phyloP scores from a whole-genome alignment of 2,329 filamentous ascomycete species.

The Fusarium albidum region DNA sequence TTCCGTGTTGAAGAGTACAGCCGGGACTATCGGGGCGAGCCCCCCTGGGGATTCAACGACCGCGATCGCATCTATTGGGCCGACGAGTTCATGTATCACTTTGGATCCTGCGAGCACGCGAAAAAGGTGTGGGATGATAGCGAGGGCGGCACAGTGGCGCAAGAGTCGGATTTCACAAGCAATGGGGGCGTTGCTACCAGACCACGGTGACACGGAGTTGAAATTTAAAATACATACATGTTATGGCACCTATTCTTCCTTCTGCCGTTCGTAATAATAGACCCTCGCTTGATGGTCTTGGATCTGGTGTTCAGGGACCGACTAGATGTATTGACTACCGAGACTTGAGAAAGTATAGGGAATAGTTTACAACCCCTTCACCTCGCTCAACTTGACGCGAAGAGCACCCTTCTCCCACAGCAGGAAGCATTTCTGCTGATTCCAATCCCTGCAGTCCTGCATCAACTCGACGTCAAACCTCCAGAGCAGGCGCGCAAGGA shows the following conservation, averaged over 20 bases:
- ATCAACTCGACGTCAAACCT: background rate
- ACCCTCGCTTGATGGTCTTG: no score
- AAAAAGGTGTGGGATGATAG: conserved; percentile 6
- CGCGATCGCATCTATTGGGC: conserved; percentile 10
- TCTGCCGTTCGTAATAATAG: no score
- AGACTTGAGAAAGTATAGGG: no score
- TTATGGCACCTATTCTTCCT: no score
- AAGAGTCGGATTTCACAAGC: conserved; percentile 1
- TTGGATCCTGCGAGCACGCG: background rate
- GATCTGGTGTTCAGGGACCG: no score
- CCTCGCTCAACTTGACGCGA: no score
- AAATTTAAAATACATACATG: no score
- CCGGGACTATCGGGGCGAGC: background rate
- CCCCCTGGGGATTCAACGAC: conserved; percentile 17
- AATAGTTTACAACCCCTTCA: no score
- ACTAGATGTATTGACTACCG: no score
- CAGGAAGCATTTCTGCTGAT: background rate
- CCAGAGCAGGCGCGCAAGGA: conserved; percentile 1
- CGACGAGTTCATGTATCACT: conserved; percentile 13
- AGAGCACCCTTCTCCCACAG: background rate
- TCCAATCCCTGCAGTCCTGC: no score
- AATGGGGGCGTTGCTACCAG: background rate
- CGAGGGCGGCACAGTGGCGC: background rate
- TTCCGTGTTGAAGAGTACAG: conserved; percentile 9
- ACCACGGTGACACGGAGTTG: no score